A percentile compares a stretch with the other conserved stretches of the same genome.
phyloP scores from a whole-genome alignment of 108 stramenopile species.

The Epithemia pelagica region DNA sequence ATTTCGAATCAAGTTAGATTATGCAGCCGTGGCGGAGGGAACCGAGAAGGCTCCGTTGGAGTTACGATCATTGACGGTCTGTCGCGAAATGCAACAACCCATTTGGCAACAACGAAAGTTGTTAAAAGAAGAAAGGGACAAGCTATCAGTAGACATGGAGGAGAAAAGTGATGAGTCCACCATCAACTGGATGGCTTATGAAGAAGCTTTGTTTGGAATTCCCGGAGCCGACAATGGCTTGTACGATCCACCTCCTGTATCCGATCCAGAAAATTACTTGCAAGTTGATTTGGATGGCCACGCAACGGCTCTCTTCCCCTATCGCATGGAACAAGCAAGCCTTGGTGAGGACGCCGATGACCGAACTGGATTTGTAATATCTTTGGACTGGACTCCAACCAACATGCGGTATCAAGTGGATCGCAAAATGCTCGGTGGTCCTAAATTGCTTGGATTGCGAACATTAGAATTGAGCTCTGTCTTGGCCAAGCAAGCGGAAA shows the following conservation, averaged over 20 bases:
- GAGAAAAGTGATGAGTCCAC: not conserved
- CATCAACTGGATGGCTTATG: slow-evolving; percentile 22
- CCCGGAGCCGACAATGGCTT: slow-evolving; percentile 76
- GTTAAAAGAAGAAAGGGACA: not conserved
- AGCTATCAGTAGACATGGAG: slow-evolving; percentile 6
- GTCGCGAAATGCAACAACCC: slow-evolving; percentile 45
- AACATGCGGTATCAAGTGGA: slow-evolving; percentile 79
- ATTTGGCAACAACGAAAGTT: slow-evolving; percentile 8
- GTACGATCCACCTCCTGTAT: slow-evolving; percentile 83
- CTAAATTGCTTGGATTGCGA: slow-evolving; percentile 54
- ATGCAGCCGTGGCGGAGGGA: slow-evolving; percentile 25
- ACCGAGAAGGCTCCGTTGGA: slow-evolving; percentile 34
- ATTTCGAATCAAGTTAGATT: slow-evolving; percentile 78
- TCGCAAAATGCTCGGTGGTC: slow-evolving; percentile 62
- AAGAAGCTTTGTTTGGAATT: slow-evolving; percentile 56
- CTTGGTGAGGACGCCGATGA: slow-evolving; percentile 11
- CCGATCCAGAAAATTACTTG: slow-evolving; percentile 64
- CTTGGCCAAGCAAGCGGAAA: slow-evolving; percentile 63
- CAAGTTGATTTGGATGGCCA: slow-evolving; percentile 75
- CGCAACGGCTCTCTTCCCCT: slow-evolving; percentile 71
- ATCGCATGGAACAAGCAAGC: slow-evolving; percentile 50
- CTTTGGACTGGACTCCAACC: slow-evolving; percentile 85
- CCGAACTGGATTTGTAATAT: slow-evolving; percentile 61
- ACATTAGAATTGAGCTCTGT: slow-evolving; percentile 83
- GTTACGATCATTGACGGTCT: slow-evolving; percentile 68